Percentiles rank a stretch among this genome's conserved stretches.
Evolutionary conservation across 208 protist genomes (phyloP).

Genomic region (Tritrichomonas musculus): DNA sequence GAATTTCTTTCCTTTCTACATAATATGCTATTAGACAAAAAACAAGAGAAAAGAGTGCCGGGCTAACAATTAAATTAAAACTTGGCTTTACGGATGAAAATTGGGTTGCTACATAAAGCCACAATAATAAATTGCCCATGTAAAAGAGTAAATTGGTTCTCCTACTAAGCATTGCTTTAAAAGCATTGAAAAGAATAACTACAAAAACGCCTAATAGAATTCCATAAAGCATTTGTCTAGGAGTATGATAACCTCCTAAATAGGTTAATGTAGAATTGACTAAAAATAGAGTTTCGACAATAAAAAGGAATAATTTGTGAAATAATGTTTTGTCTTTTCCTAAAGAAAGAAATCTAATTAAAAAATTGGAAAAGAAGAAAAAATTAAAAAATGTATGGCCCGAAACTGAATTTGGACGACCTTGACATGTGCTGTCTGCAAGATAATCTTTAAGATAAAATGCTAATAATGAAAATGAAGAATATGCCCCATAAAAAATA

Average conservation of each 20-base stretch:
- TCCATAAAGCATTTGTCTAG: neutral
- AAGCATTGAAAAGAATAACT: too few species aligned
- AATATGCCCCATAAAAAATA: neutral
- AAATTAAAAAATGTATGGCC: conserved; percentile 7
- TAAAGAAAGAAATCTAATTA: neutral
- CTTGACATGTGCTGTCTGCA: neutral
- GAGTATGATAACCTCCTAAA: neutral
- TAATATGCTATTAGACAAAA: too few species aligned
- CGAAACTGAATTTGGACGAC: neutral
- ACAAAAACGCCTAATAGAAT: neutral
- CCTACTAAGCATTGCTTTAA: too few species aligned
- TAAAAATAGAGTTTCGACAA: too few species aligned
- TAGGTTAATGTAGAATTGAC: neutral
- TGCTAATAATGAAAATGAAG: neutral
- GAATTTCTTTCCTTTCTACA: too few species aligned
- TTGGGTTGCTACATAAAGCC: too few species aligned
- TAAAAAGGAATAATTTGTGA: neutral
- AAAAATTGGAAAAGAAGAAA: neutral
- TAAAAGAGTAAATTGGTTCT: too few species aligned
- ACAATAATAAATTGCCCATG: too few species aligned
- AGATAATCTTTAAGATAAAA: neutral
- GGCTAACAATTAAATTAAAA: too few species aligned
- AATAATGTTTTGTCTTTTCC: neutral
- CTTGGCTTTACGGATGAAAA: too few species aligned
- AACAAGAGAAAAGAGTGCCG: too few species aligned